phyloP scores from a whole-genome alignment of 139 green algal species.

The Micractinium sp. region DNA sequence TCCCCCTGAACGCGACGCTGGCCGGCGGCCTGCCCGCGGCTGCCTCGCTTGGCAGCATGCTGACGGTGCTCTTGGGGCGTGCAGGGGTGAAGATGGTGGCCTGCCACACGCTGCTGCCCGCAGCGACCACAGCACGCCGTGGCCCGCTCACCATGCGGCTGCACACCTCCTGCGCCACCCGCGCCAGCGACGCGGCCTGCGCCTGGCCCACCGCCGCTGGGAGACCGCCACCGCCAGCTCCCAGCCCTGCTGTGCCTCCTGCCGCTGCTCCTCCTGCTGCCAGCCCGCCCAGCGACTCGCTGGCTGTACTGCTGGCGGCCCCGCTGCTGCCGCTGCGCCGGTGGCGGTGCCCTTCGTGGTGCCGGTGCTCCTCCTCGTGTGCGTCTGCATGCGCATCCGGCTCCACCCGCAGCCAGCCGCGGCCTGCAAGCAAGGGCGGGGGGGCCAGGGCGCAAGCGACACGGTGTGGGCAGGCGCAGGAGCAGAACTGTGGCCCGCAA shows the following conservation, averaged over 20 bases:
- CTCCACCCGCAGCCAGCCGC: constrained; percentile 16
- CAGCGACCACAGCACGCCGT: not conserved
- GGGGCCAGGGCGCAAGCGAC: not conserved
- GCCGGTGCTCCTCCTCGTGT: constrained; percentile 9
- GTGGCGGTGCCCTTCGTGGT: constrained; percentile 18
- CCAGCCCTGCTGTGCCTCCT: not conserved
- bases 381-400: not conserved
- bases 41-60: not conserved
- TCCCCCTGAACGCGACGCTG: not conserved
- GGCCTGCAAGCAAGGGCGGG: not conserved
- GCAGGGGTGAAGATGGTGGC: not conserved
- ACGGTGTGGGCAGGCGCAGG: not conserved
- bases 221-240: not conserved
- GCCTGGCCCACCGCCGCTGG: not conserved
- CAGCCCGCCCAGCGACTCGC: too few species aligned
- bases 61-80: too few species aligned
- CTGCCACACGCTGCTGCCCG: not conserved
- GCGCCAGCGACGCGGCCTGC: not conserved
- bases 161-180: constrained; percentile 8
- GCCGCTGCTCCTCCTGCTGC: not conserved
- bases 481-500: not conserved
- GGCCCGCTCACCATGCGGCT: constrained; percentile 19
- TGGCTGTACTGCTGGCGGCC: not conserved
- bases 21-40: not conserved
- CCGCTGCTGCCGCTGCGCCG: not conserved